phyloP scores from a whole-genome alignment of 441 rosid genomes.

The Croton laevigatus region DNA sequence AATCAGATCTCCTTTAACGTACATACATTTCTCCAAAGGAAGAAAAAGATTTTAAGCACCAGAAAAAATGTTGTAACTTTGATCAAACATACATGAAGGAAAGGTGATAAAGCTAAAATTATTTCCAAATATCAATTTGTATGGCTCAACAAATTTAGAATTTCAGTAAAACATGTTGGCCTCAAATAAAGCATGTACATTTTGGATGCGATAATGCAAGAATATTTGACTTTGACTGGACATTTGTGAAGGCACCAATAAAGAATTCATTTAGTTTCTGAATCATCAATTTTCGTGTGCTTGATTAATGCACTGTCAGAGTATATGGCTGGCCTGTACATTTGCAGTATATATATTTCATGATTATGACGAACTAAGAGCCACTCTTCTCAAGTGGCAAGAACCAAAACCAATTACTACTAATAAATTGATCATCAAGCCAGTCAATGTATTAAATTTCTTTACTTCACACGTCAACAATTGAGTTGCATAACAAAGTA shows the following conservation, averaged over 20 bases:
- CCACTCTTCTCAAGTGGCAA: conserved; percentile 12
- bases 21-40: neutral
- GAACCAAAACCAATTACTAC: neutral
- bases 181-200: neutral
- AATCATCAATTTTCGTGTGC: neutral
- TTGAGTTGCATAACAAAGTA: neutral
- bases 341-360: conserved; percentile 5
- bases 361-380: conserved; percentile 3
- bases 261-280: neutral
- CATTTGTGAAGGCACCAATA: conserved; percentile 1
- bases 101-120: neutral
- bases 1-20: neutral
- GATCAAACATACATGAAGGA: neutral
- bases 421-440: neutral
- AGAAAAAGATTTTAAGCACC: neutral
- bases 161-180: neutral
- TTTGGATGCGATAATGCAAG: neutral
- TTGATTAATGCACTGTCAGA: neutral
- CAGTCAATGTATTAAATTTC: neutral
- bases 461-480: neutral
- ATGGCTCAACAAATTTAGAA: neutral
- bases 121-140: conserved; percentile 1
- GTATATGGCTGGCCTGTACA: neutral
- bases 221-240: neutral
- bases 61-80: neutral